Percentiles rank a stretch among this genome's conserved stretches.
Evolutionary conservation across 202 grass and related monocot genomes (phyloP).

Genomic region (Digitaria exilis): DNA sequence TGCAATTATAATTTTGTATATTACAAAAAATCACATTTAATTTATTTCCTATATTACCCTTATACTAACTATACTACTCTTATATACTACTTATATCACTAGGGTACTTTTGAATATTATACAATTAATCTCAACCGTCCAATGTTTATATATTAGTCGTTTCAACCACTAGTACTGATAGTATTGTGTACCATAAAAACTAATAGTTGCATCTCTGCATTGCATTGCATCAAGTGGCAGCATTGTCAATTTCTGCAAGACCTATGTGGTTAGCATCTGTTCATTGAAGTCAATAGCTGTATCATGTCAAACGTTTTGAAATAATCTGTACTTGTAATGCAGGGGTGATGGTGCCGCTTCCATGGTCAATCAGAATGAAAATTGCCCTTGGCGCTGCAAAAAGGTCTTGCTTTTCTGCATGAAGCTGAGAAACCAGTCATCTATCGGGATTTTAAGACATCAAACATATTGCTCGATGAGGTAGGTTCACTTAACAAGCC

Average conservation of each 20-base stretch:
- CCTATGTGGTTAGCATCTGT: not conserved
- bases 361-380: slow-evolving; percentile 85
- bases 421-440: slow-evolving; percentile 93
- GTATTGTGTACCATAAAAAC: too few species aligned
- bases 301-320: not conserved
- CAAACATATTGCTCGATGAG: slow-evolving; percentile 90
- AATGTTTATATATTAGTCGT: too few species aligned
- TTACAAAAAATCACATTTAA: too few species aligned
- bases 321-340: slow-evolving; percentile 20
- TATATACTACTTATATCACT: too few species aligned
- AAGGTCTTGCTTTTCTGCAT: slow-evolving; percentile 87
- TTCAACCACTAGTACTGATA: too few species aligned
- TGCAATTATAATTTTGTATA: too few species aligned
- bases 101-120: too few species aligned
- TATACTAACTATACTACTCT: too few species aligned
- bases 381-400: slow-evolving; percentile 83
- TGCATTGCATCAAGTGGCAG: not conserved
- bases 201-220: too few species aligned
- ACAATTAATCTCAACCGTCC: too few species aligned
- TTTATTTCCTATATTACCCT: too few species aligned
- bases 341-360: slow-evolving; percentile 70
- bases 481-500: slow-evolving; percentile 35
- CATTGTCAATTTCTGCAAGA: not conserved
- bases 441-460: slow-evolving; percentile 95
- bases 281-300: not conserved